Evolutionary conservation across 2,329 filamentous ascomycete genomes (phyloP).

Genomic region (Calonectria henricotiae): DNA sequence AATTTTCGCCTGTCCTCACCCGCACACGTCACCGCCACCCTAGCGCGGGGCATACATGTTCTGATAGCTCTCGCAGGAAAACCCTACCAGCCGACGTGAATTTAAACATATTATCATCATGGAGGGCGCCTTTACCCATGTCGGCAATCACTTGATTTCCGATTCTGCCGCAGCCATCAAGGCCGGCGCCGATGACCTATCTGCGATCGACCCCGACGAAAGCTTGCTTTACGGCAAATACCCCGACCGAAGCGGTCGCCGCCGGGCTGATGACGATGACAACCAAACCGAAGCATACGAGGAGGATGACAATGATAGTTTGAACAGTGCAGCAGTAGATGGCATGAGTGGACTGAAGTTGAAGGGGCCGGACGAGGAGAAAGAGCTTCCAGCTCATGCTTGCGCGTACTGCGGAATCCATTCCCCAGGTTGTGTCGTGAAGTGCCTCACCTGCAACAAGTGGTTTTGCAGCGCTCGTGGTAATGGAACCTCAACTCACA

Average conservation of each 20-base stretch:
- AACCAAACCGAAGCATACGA: conserved; percentile 88
- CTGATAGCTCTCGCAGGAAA: conserved; percentile 49
- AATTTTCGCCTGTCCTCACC: conserved; percentile 34
- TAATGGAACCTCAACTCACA: conserved; percentile 96
- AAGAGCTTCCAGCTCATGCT: conserved; percentile 92
- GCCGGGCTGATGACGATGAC: conserved; percentile 89
- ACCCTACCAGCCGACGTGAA: conserved; percentile 50
- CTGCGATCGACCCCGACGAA: conserved; percentile 83
- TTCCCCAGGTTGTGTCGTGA: conserved; percentile 94
- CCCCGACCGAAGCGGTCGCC: conserved; percentile 74
- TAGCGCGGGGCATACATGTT: conserved; percentile 47
- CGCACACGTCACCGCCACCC: conserved; percentile 43
- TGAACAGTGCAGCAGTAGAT: conserved; percentile 87
- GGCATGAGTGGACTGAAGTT: conserved; percentile 78
- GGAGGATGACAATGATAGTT: conserved; percentile 83
- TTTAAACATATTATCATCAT: conserved; percentile 65
- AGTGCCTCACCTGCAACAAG: conserved; percentile 95
- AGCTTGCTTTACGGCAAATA: conserved; percentile 83
- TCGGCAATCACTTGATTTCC: conserved; percentile 89
- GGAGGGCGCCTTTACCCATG: conserved; percentile 91
- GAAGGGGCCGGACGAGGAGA: conserved; percentile 80
- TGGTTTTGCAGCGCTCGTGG: conserved; percentile 99
- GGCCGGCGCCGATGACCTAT: conserved; percentile 83
- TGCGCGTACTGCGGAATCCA: conserved; percentile 99
- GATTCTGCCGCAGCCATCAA: conserved; percentile 91